These are phyloP conservation scores for Sugiyamaella grinbergsii DNA, from an alignment of 1,139 yeast species.

Conservation along the genomic window DNA sequence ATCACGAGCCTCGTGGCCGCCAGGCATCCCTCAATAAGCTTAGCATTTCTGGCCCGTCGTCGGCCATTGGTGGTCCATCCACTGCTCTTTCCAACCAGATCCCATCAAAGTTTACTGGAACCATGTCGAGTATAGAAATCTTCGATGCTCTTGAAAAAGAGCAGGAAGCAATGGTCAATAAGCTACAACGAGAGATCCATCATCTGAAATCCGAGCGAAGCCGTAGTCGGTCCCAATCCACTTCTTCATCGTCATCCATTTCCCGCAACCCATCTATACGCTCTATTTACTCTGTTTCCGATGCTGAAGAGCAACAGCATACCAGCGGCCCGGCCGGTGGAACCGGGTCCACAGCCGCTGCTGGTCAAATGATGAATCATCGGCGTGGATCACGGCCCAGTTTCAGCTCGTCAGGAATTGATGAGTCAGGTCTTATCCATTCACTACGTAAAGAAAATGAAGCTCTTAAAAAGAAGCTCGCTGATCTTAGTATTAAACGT, in stretches of 20 bases:
- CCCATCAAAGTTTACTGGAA: conserved; percentile 17
- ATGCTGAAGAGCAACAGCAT: conserved; percentile 32
- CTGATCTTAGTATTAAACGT: conserved; percentile 39
- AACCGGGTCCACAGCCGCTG: conserved; percentile 25
- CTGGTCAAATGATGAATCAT: conserved; percentile 21
- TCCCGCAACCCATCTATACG: conserved; percentile 39
- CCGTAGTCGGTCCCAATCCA: conserved; percentile 38
- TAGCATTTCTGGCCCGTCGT: conserved; percentile 8
- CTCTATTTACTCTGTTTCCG: conserved; percentile 34
- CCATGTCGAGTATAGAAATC: conserved; percentile 30
- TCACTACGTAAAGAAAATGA: conserved; percentile 41
- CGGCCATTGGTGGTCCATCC: not conserved
- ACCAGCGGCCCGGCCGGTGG: conserved; percentile 26
- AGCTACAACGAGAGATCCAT: conserved; percentile 42
- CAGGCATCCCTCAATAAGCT: conserved; percentile 9
- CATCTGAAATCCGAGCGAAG: conserved; percentile 36
- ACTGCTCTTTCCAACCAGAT: conserved; percentile 6
- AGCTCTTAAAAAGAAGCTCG: conserved; percentile 37
- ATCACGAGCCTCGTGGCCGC: conserved; percentile 17
- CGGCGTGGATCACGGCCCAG: conserved; percentile 29
- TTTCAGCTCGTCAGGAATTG: conserved; percentile 28
- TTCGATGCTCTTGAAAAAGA: conserved; percentile 41
- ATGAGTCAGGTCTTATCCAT: conserved; percentile 30
- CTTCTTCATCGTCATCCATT: conserved; percentile 38
- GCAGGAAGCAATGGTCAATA: conserved; percentile 45